phyloP scores from a whole-genome alignment of 495 filamentous ascomycete species.

The Filosporella fistucella region DNA sequence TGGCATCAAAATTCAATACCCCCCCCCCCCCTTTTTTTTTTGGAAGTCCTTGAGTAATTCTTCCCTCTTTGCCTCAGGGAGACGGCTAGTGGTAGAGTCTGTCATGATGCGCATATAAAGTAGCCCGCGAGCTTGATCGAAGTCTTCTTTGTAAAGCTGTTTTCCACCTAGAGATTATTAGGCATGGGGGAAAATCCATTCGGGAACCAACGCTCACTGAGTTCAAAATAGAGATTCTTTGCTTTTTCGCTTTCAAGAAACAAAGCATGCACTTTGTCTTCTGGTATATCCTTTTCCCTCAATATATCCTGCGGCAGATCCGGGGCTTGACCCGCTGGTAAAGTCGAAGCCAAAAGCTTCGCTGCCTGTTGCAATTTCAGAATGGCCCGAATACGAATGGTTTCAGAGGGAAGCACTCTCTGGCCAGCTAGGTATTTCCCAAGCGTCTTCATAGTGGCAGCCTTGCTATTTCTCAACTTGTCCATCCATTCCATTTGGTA shows the following conservation, averaged over 20 bases:
- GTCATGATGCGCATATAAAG: conserved; percentile 12
- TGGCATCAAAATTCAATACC: no score
- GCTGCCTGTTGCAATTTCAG: not conserved
- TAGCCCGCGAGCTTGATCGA: conserved; percentile 12
- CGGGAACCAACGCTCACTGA: conserved; percentile 1
- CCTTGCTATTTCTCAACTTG: conserved; percentile 22
- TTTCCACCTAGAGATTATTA: conserved; percentile 4
- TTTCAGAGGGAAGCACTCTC: not conserved
- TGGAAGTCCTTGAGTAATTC: not conserved
- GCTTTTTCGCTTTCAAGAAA: conserved; percentile 4
- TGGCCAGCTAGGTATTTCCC: not conserved
- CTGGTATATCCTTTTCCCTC: not conserved
- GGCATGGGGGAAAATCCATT: not conserved
- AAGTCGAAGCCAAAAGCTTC: conserved; percentile 1
- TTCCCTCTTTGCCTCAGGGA: conserved; percentile 4
- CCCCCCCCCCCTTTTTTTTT: no score
- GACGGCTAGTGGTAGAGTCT: conserved; percentile 3
- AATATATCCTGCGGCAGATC: not conserved
- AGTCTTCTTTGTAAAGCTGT: conserved; percentile 5
- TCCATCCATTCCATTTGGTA: conserved; percentile 28
- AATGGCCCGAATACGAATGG: not conserved
- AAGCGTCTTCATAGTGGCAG: conserved; percentile 1
- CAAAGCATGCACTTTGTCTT: conserved; percentile 7
- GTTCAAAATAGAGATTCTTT: not conserved
- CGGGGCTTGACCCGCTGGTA: not conserved